phyloP scores from a whole-genome alignment of 2,329 filamentous ascomycete species.

The Cladobotryum mycophilum region DNA sequence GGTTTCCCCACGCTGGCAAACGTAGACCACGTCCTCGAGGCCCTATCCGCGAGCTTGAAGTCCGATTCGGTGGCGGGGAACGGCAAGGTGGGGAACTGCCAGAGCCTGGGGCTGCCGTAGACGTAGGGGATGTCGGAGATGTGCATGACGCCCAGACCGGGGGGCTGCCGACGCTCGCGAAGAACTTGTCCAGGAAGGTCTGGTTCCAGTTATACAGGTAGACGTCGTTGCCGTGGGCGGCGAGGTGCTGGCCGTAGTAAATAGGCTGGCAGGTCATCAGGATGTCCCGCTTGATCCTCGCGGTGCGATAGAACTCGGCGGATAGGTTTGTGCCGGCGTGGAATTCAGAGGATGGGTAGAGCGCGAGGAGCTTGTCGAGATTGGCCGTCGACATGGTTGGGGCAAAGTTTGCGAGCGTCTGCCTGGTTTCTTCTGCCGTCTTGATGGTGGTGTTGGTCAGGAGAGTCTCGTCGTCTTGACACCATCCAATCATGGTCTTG shows the following conservation, averaged over 20 bases:
- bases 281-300: conserved; percentile 45
- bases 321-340: conserved; percentile 29
- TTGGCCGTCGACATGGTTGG: conserved; percentile 28
- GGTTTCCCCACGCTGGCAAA: conserved; percentile 37
- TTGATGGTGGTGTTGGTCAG: conserved; percentile 35
- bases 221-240: conserved; percentile 31
- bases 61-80: conserved; percentile 34
- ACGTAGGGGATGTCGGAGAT: conserved; percentile 49
- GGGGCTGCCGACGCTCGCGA: conserved; percentile 27
- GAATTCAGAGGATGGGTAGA: conserved; percentile 47
- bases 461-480: conserved; percentile 37
- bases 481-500: conserved; percentile 54
- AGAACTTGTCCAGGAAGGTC: conserved; percentile 41
- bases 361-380: conserved; percentile 35
- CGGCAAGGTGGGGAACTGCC: conserved; percentile 29
- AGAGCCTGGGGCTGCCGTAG: conserved; percentile 41
- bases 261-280: conserved; percentile 44
- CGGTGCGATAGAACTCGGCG: conserved; percentile 43
- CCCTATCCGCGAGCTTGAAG: conserved; percentile 31
- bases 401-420: conserved; percentile 35
- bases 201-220: conserved; percentile 50
- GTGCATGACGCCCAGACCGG: conserved; percentile 42
- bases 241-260: conserved; percentile 34
- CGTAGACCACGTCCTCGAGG: conserved; percentile 41
- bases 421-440: conserved; percentile 32